Percentiles rank a stretch among this genome's conserved stretches.
phyloP scores from a whole-genome alignment of 495 filamentous ascomycete species.

The Xylaria castorea region DNA sequence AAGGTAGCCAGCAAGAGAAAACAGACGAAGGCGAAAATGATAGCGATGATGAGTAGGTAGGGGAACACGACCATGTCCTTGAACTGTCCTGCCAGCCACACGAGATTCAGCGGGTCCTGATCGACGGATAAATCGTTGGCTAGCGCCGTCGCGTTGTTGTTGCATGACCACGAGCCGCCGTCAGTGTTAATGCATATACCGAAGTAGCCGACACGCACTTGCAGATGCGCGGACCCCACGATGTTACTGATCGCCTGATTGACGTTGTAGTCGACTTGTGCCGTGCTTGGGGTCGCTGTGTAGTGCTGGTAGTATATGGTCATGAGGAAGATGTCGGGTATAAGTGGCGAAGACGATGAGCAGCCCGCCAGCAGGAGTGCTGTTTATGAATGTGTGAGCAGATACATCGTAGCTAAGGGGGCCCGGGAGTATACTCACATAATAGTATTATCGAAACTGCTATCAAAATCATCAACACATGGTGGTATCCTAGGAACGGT shows the following conservation, averaged over 20 bases:
- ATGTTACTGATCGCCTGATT: constrained; percentile 76
- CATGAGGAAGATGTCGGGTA: constrained; percentile 81
- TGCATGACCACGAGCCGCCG: constrained; percentile 74
- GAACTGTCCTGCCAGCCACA: constrained; percentile 81
- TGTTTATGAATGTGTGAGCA: constrained; percentile 39
- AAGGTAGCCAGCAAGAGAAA: constrained; percentile 80
- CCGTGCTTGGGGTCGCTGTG: constrained; percentile 67
- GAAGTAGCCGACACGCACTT: constrained; percentile 66
- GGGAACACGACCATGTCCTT: constrained; percentile 84
- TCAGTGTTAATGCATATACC: constrained; percentile 79
- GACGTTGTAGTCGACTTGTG: constrained; percentile 86
- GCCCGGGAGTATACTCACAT: constrained; percentile 65
- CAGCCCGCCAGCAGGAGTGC: constrained; percentile 81
- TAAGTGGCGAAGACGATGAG: constrained; percentile 76
- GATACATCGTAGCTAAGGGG: not conserved
- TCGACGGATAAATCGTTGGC: constrained; percentile 71
- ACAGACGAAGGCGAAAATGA: constrained; percentile 79
- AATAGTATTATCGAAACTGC: constrained; percentile 92
- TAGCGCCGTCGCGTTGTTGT: constrained; percentile 77
- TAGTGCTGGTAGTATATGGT: constrained; percentile 75
- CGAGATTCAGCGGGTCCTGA: constrained; percentile 79
- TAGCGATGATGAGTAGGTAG: constrained; percentile 81
- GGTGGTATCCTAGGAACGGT: constrained; percentile 97
- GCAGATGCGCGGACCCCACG: constrained; percentile 68
- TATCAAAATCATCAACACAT: constrained; percentile 97